These are phyloP conservation scores for Marchantia paleacea DNA, from an alignment of 225 moss, liverwort and hornwort species.

Conservation along the genomic window DNA sequence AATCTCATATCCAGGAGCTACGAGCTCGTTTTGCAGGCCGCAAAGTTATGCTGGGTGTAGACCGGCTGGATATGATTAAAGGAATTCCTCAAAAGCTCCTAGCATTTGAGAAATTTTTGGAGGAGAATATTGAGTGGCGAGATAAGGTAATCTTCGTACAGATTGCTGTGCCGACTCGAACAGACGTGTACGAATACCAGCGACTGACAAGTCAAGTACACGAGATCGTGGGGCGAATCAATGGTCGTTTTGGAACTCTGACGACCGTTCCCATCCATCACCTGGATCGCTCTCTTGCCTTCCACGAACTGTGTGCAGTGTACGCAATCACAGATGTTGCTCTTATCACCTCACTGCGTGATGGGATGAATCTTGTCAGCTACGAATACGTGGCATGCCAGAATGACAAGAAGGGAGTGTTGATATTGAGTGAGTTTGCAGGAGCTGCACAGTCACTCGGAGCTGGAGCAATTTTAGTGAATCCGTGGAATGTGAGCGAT, in stretches of 20 bases:
- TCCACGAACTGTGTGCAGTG: constrained; percentile 79
- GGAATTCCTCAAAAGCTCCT: constrained; percentile 87
- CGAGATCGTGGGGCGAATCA: constrained; percentile 92
- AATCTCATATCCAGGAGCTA: constrained; percentile 50
- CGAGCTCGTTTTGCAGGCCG: constrained; percentile 56
- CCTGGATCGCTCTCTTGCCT: constrained; percentile 71
- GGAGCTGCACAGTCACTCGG: constrained; percentile 98
- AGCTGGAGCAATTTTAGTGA: constrained; percentile 96
- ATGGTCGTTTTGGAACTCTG: constrained; percentile 71
- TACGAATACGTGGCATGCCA: constrained; percentile 99
- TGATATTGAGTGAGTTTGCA: constrained; percentile 95
- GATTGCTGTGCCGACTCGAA: constrained; percentile 88
- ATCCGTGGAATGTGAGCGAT: constrained; percentile 98
- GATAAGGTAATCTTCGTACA: constrained; percentile 89
- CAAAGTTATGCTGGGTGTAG: constrained; percentile 89
- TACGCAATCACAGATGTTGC: constrained; percentile 95
- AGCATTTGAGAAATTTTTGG: constrained; percentile 88
- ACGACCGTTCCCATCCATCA: constrained; percentile 77
- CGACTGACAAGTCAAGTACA: constrained; percentile 79
- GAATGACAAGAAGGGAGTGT: constrained; percentile 74
- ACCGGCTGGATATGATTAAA: constrained; percentile 89
- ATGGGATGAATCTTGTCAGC: constrained; percentile 99
- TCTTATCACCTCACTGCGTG: constrained; percentile 85
- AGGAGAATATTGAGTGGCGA: constrained; percentile 81
- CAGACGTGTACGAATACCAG: constrained; percentile 79